phyloP scores from a whole-genome alignment of 1,139 yeast species.

The Arxiozyma slooffiae region DNA sequence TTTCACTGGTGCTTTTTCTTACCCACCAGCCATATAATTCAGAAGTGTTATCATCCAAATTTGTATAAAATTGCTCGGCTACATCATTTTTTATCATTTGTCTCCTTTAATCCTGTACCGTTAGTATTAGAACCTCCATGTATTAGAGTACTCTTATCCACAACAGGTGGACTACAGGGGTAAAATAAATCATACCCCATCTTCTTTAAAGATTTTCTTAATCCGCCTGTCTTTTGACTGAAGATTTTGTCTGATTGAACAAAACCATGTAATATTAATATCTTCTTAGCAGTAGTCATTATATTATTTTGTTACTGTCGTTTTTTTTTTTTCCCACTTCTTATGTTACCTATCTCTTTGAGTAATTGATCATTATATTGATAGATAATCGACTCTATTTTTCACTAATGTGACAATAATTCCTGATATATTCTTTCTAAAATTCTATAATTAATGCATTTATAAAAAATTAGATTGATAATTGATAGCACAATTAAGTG shows the following conservation, averaged over 20 bases:
- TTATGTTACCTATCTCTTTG: no score
- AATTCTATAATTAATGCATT: no score
- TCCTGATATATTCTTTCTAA: no score
- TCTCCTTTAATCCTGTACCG: not conserved
- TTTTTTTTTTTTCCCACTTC: not conserved
- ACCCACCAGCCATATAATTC: constrained; percentile 29
- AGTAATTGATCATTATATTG: not conserved
- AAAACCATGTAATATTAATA: constrained; percentile 49
- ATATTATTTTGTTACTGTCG: not conserved
- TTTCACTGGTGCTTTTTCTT: constrained; percentile 12
- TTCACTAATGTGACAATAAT: not conserved
- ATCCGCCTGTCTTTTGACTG: constrained; percentile 66
- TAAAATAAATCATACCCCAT: constrained; percentile 61
- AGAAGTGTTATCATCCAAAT: constrained; percentile 5
- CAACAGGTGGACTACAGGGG: constrained; percentile 52
- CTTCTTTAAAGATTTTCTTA: constrained; percentile 58
- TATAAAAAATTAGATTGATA: no score
- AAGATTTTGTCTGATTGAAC: constrained; percentile 64
- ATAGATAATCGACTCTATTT: no score
- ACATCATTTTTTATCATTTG: constrained; percentile 5
- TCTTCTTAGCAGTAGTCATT: constrained; percentile 17
- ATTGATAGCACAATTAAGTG: no score
- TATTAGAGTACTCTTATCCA: constrained; percentile 9
- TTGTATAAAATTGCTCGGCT: constrained; percentile 12
- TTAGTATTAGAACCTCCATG: constrained; percentile 5